Base-by-base conservation (phyloP, 106 monocot genomes). In the Posidonia australis region DNA sequence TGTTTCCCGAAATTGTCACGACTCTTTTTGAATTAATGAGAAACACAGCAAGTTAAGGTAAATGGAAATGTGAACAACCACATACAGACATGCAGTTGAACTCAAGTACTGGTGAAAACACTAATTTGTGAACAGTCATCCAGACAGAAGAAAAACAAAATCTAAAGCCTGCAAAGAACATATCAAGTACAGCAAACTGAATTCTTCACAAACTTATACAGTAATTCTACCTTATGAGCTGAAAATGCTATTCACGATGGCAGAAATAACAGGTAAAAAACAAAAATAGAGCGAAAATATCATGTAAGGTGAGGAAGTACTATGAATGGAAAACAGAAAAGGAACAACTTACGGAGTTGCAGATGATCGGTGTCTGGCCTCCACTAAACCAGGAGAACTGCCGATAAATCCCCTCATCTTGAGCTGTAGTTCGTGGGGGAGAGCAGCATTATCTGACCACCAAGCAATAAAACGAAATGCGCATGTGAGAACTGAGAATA, bases 261-360 rank as follows among this genome's bases (percentile, higher is more conserved):
- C 49, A 49, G 49, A 12, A 49, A 3, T 12, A 49, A 3, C 16
- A 3, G 3, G 18, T 10, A 3, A 49, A 14, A 49, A 36, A 7
- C 36, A 36, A 7, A 36, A 36, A 36, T 7, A 36, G 2, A 36
- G 36, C 36, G 5, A 36, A 36, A 4, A 36, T 7, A 36, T 36
- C 7, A 36, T 7, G 36, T n/a, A n/a, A n/a, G 13, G 1, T 0
- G 49, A 49, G 49, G 49, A 49, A 49, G 16, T 17, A 17, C 0
- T 49, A 49, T 19, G 49, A 19, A 17, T 49, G 5, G n/a, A 9
- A 45, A 45, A 9, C 45, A 45, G 12, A 45, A 45, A 14, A 49
- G 49, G 5, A 19, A 49, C 49, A 45, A 70, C 70, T 70, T 5
- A 70, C 70, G 24, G n/a, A 7, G 59, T 46, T n/a, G 41, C 60